These are phyloP conservation scores for Pestalotiopsis sp. DNA, from an alignment of 2,329 filamentous ascomycete species.

Conservation along the genomic window DNA sequence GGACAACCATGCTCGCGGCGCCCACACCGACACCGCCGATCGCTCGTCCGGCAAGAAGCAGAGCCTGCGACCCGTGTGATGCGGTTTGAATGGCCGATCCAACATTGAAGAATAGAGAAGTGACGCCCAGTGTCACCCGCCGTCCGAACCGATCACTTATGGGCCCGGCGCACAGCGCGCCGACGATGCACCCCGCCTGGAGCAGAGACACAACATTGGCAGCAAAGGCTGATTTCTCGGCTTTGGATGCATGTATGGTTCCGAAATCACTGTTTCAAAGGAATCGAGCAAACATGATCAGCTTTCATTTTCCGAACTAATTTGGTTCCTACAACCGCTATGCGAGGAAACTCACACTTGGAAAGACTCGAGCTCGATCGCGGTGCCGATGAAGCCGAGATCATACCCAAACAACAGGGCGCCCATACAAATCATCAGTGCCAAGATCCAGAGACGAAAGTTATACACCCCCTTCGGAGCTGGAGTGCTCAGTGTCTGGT, in stretches of 20 bases:
- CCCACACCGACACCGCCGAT: constrained; percentile 23
- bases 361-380: constrained; percentile 58
- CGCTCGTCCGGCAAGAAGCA: constrained; percentile 30
- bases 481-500: background rate
- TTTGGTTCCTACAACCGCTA: background rate
- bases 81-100: constrained; percentile 23
- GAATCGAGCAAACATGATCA: background rate
- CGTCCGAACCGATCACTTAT: constrained; percentile 32
- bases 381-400: constrained; percentile 52
- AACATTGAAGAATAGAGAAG: constrained; percentile 20
- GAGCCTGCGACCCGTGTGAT: constrained; percentile 21
- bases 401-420: constrained; percentile 27
- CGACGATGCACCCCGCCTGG: constrained; percentile 10
- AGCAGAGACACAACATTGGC: constrained; percentile 9
- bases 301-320: background rate
- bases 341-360: background rate
- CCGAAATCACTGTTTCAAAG: background rate
- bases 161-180: constrained; percentile 17
- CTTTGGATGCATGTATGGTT: background rate
- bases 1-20: constrained; percentile 21
- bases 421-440: constrained; percentile 9
- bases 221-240: constrained; percentile 6
- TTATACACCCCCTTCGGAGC: constrained; percentile 15
- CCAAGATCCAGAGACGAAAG: constrained; percentile 2
- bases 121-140: constrained; percentile 17